Conservation (phyloP, 2,329 filamentous ascomycete genomes). For the Stagonosporopsis rhizophila region DNA sequence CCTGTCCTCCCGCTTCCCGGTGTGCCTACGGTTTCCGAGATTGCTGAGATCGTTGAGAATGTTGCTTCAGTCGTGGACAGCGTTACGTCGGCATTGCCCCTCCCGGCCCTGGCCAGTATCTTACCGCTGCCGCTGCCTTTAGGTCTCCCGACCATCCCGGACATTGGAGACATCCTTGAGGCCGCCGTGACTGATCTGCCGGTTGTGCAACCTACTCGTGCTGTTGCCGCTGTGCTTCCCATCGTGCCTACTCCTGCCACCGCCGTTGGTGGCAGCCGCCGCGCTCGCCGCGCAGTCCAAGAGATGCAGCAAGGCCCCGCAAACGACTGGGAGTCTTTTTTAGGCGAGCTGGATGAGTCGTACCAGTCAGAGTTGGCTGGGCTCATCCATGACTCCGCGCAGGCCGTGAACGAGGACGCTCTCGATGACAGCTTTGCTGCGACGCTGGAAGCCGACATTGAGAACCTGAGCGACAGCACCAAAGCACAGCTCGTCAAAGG, state of each 20-base stretch:
- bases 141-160: background rate
- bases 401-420: constrained; percentile 3
- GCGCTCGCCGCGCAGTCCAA: background rate
- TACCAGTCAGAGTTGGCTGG: constrained; percentile 4
- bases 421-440: background rate
- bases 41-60: background rate
- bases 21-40: background rate
- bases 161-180: background rate
- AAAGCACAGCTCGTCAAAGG: background rate
- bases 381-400: constrained; percentile 8
- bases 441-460: constrained; percentile 5
- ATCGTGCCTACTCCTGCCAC: background rate
- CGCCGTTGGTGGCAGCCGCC: background rate
- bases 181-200: background rate
- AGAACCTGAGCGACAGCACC: background rate
- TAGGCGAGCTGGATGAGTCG: constrained; percentile 14
- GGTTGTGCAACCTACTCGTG: background rate
- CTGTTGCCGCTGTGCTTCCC: background rate
- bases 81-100: background rate
- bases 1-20: background rate
- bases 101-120: background rate
- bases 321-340: constrained; percentile 13
- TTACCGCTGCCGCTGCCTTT: background rate
- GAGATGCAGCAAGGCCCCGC: constrained; percentile 8
- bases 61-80: background rate